phyloP scores from a whole-genome alignment of 306 rosid genomes.

The Vigna unguiculata region DNA sequence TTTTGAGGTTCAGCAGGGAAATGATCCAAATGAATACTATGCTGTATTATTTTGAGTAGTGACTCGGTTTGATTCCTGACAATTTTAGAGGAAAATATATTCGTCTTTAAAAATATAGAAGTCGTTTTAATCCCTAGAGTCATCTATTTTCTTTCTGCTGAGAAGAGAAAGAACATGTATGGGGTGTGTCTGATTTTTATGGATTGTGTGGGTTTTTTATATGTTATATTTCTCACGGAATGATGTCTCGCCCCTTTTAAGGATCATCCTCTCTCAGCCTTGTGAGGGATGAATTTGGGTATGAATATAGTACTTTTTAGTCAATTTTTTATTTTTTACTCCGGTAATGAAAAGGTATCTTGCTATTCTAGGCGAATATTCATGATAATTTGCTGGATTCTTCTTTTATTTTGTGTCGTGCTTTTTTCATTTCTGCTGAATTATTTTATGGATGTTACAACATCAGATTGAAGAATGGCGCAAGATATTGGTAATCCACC shows the following conservation, averaged over 20 bases:
- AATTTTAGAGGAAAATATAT: neutral
- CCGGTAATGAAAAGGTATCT: neutral
- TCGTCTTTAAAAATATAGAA: neutral
- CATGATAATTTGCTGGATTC: constrained; percentile 6
- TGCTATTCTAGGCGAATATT: neutral
- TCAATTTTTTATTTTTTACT: constrained; percentile 7
- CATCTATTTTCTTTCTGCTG: neutral
- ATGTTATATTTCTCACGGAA: neutral
- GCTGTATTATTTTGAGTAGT: neutral
- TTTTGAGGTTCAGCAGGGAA: constrained; percentile 1
- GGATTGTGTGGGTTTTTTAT: neutral
- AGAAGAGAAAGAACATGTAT: neutral
- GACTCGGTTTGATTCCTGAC: constrained; percentile 7
- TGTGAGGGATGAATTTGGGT: neutral
- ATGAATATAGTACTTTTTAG: neutral
- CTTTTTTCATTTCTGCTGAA: constrained; percentile 35
- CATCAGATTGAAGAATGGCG: constrained; percentile 72
- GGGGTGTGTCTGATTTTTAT: neutral
- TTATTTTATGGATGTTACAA: constrained; percentile 29
- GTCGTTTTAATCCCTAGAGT: neutral
- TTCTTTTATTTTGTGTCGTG: neutral
- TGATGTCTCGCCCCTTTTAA: neutral
- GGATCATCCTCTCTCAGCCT: neutral
- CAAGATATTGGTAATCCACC: constrained; percentile 59
- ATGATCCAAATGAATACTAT: constrained; percentile 11